These are phyloP conservation scores for Entophlyctis helioformis DNA, from an alignment of 192 early-diverging fungal species.

Conservation along the genomic window DNA sequence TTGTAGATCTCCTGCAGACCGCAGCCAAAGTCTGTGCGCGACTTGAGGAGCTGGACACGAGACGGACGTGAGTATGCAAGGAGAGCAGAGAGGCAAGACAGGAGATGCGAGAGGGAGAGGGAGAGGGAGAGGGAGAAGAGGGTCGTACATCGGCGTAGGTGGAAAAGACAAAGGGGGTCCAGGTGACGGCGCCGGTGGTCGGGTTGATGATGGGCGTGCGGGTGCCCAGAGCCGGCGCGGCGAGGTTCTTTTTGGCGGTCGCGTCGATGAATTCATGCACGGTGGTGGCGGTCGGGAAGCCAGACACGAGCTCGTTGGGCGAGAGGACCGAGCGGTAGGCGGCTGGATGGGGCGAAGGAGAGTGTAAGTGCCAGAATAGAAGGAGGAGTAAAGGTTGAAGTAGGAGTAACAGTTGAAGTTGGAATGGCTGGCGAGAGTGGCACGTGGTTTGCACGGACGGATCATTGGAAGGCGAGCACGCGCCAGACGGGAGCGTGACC, in stretches of 20 bases:
- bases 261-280: constrained; percentile 22
- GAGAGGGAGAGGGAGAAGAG: too few species aligned
- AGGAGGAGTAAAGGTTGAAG: too few species aligned
- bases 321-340: constrained; percentile 28
- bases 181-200: constrained; percentile 20
- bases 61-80: too few species aligned
- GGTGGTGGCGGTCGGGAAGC: constrained; percentile 32
- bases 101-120: too few species aligned
- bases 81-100: too few species aligned
- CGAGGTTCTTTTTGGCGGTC: constrained; percentile 11
- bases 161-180: constrained; percentile 30
- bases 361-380: too few species aligned
- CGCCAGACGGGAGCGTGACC: too few species aligned
- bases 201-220: constrained; percentile 16
- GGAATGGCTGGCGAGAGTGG: too few species aligned
- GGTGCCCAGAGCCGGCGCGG: constrained; percentile 11
- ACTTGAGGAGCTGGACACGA: too few species aligned
- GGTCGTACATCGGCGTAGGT: constrained; percentile 17
- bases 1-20: constrained; percentile 19
- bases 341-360: constrained; percentile 6
- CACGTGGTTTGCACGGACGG: too few species aligned
- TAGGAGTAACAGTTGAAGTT: too few species aligned
- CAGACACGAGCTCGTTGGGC: constrained; percentile 15
- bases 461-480: too few species aligned
- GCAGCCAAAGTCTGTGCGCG: constrained; percentile 25